A percentile compares a stretch with the other conserved stretches of the same genome.
Conservation (phyloP, 1,284 basidiomycete species). For the Ganoderma resinaceum region DNA sequence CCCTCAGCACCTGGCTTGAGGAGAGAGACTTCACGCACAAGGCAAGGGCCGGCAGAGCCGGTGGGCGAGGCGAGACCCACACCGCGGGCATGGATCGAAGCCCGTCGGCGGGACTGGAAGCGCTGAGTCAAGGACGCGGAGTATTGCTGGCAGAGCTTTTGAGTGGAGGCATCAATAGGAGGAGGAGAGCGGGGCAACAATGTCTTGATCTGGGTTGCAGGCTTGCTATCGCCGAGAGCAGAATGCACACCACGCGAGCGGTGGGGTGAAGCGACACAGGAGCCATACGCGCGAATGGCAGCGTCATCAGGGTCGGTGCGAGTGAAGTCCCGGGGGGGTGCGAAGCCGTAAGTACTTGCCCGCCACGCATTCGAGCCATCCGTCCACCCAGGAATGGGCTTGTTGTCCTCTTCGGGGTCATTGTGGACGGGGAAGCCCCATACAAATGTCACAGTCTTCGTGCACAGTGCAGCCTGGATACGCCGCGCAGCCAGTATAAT, state of each 20-base stretch:
- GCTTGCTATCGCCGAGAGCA: slow-evolving; percentile 45
- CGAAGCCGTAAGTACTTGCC: slow-evolving; percentile 57
- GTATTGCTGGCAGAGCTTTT: slow-evolving; percentile 60
- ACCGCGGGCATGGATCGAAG: slow-evolving; percentile 41
- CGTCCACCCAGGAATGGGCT: too few species aligned
- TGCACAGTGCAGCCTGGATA: slow-evolving; percentile 56
- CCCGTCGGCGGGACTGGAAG: slow-evolving; percentile 48
- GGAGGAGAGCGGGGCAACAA: slow-evolving; percentile 22
- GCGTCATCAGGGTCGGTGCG: slow-evolving; percentile 35
- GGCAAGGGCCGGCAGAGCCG: slow-evolving; percentile 37
- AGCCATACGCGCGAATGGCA: slow-evolving; percentile 45
- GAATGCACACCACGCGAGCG: slow-evolving; percentile 56
- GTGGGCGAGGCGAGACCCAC: slow-evolving; percentile 41
- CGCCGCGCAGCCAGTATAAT: slow-evolving; percentile 71
- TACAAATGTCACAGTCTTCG: slow-evolving; percentile 42
- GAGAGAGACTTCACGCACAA: slow-evolving; percentile 54
- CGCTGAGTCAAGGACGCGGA: slow-evolving; percentile 59
- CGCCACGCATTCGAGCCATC: slow-evolving; percentile 73
- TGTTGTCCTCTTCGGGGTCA: slow-evolving; percentile 32
- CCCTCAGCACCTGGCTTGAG: slow-evolving; percentile 65
- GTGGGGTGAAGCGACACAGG: slow-evolving; percentile 57
- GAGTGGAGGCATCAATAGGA: slow-evolving; percentile 32
- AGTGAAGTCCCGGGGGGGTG: slow-evolving; percentile 41
- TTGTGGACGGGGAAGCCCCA: slow-evolving; percentile 31
- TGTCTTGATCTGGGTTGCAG: slow-evolving; percentile 36